Conservation (phyloP, 257 asterid species). For the Penstemon barbatus region DNA sequence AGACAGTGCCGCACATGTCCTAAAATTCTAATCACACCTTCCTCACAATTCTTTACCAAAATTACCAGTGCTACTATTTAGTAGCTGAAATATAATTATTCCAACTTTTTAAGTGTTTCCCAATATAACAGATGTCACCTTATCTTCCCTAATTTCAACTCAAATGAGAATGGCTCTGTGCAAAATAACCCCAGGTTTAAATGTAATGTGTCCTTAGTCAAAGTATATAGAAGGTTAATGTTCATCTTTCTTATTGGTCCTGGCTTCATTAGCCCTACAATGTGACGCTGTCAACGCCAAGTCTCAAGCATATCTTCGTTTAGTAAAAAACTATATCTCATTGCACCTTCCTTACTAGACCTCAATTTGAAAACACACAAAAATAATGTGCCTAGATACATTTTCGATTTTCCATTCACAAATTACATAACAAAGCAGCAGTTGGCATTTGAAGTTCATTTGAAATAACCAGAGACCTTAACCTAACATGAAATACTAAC, state of each 20-base stretch:
- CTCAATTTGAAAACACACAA: too few relatives aligned
- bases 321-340: too few relatives aligned
- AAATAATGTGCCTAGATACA: too few relatives aligned
- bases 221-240: background rate
- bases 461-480: too few relatives aligned
- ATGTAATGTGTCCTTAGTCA: background rate
- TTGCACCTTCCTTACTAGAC: too few relatives aligned
- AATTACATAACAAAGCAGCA: too few relatives aligned
- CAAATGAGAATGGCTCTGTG: background rate
- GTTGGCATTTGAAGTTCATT: too few relatives aligned
- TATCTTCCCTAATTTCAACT: background rate
- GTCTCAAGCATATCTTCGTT: background rate
- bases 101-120: background rate
- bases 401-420: too few relatives aligned
- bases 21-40: too few relatives aligned
- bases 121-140: background rate
- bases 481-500: constrained; percentile 36
- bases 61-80: background rate
- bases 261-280: background rate
- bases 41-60: too few relatives aligned
- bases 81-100: background rate
- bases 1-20: background rate
- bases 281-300: background rate
- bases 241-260: background rate
- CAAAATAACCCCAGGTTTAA: background rate